Evolutionary conservation across 306 rosid species (phyloP).

Genomic region (Vicia faba): DNA sequence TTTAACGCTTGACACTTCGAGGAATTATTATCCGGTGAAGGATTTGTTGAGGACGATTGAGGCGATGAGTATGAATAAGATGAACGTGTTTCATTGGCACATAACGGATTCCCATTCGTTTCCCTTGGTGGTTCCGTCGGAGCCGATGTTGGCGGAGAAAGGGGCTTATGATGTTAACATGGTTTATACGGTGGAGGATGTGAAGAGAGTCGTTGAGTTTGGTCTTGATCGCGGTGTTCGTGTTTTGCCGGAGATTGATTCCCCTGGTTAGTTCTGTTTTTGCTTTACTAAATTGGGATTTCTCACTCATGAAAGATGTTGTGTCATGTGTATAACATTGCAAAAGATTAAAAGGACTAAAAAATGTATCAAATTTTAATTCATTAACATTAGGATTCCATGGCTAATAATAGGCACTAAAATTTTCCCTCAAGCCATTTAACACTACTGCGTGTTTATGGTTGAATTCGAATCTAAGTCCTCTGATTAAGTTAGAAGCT

Average conservation of each 20-base stretch:
- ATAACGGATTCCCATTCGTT: constrained; percentile 85
- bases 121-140: constrained; percentile 70
- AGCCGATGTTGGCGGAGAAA: constrained; percentile 66
- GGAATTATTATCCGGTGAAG: constrained; percentile 65
- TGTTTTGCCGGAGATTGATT: constrained; percentile 81
- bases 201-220: constrained; percentile 53
- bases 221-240: constrained; percentile 85
- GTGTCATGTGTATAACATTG: too few relatives aligned
- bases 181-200: constrained; percentile 68
- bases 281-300: background rate
- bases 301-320: background rate
- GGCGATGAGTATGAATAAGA: constrained; percentile 79
- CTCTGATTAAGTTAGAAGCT: too few relatives aligned
- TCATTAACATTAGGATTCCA: too few relatives aligned
- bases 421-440: too few relatives aligned
- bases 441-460: too few relatives aligned
- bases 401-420: too few relatives aligned
- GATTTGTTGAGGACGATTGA: constrained; percentile 62
- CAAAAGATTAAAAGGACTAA: too few relatives aligned
- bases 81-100: constrained; percentile 92
- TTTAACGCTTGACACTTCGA: constrained; percentile 69
- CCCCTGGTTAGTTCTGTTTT: constrained; percentile 61
- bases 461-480: too few relatives aligned
- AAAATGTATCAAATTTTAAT: too few relatives aligned
- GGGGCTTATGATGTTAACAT: constrained; percentile 73